These are phyloP conservation scores for Sphaerulina vaccinii DNA, from an alignment of 2,329 filamentous ascomycete genomes.

Conservation along the genomic window DNA sequence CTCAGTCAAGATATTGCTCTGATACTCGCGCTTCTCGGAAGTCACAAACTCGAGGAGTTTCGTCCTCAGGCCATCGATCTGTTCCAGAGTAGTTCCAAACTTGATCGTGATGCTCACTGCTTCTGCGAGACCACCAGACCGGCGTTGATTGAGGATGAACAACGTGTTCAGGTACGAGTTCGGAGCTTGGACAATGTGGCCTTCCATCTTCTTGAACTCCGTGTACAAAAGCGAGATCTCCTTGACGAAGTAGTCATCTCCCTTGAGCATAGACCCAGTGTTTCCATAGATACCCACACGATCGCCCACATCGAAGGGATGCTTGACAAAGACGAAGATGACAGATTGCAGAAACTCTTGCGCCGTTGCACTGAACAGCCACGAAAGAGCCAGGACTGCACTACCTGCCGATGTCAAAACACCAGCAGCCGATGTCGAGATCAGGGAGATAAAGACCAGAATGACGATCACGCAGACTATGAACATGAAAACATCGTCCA, in stretches of 20 bases:
- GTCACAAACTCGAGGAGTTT: slow-evolving; percentile 80
- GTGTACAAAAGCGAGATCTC: slow-evolving; percentile 91
- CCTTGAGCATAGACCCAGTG: slow-evolving; percentile 71
- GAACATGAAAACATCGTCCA: slow-evolving; percentile 86
- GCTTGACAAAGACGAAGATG: slow-evolving; percentile 95
- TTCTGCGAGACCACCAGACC: slow-evolving; percentile 84
- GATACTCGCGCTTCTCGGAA: slow-evolving; percentile 85
- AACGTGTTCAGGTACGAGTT: slow-evolving; percentile 86
- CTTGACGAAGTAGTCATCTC: slow-evolving; percentile 95
- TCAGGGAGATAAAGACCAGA: slow-evolving; percentile 83
- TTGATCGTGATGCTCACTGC: slow-evolving; percentile 80
- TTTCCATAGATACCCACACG: slow-evolving; percentile 89
- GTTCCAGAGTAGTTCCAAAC: slow-evolving; percentile 78
- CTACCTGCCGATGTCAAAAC: slow-evolving; percentile 88
- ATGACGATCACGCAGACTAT: slow-evolving; percentile 77
- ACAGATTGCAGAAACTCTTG: slow-evolving; percentile 93
- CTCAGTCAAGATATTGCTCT: slow-evolving; percentile 82
- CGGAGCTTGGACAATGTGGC: slow-evolving; percentile 90
- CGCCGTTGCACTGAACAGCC: slow-evolving; percentile 88
- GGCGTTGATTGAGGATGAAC: slow-evolving; percentile 92
- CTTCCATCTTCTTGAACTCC: slow-evolving; percentile 98
- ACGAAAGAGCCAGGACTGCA: slow-evolving; percentile 82
- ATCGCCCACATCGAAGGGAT: slow-evolving; percentile 94
- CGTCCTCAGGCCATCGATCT: slow-evolving; percentile 78
- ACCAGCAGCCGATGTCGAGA: slow-evolving; percentile 85